A percentile compares a stretch with the other conserved stretches of the same genome.
These are phyloP conservation scores for Biancaea sappan DNA, from an alignment of 306 rosid species.

Conservation along the genomic window DNA sequence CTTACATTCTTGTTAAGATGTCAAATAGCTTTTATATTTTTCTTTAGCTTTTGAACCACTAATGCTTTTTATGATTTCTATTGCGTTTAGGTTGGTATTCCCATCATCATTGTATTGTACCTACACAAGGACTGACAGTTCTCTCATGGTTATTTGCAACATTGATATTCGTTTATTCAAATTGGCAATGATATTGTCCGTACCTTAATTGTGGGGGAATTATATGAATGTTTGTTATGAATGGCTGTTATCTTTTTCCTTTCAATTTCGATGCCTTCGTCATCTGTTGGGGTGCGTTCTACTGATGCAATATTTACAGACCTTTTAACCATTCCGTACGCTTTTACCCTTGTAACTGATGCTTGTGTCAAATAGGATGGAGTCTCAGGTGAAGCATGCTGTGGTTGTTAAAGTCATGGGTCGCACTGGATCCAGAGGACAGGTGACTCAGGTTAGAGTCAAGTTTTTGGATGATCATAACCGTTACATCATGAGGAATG, in stretches of 20 bases:
- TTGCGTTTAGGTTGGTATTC: not conserved
- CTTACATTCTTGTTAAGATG: not conserved
- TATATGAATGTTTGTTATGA: not conserved
- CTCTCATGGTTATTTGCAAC: not conserved
- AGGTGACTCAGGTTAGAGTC: conserved; percentile 59
- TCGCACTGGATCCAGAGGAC: conserved; percentile 54
- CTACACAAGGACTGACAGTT: not conserved
- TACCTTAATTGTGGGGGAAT: not conserved
- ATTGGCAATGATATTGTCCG: not conserved
- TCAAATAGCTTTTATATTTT: not conserved
- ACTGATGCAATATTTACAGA: not conserved
- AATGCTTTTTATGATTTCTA: not conserved
- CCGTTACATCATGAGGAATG: conserved; percentile 56
- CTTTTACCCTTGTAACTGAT: not conserved
- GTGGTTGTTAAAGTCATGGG: conserved; percentile 56
- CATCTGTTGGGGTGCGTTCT: not conserved
- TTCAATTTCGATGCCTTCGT: not conserved
- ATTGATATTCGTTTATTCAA: not conserved
- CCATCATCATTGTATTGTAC: not conserved
- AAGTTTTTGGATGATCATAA: conserved; percentile 57
- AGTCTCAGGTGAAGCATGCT: conserved; percentile 47
- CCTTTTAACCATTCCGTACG: not conserved
- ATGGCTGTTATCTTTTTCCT: not conserved
- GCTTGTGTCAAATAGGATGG: conserved; percentile 46
- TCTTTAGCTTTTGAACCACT: not conserved